Evolutionary conservation across 2,329 filamentous ascomycete species (phyloP), one percentile per base, ranked within the genome.

Genomic region (Coleophoma eucalyptorum): DNA sequence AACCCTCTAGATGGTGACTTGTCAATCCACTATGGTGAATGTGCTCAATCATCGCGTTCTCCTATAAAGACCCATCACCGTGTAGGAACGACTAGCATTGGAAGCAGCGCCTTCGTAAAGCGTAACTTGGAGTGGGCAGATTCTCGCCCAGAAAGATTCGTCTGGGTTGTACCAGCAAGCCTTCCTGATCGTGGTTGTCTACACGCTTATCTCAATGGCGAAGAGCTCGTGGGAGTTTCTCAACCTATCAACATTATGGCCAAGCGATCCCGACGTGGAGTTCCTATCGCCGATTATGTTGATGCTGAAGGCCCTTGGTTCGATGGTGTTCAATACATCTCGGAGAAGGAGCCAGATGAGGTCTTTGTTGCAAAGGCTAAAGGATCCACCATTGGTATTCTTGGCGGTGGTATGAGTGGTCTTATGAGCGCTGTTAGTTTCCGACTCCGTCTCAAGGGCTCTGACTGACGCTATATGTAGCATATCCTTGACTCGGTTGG

Each of bases 1-100:
- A 87, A 83, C 68, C 86, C 87, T 70, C 87, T 88, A 64, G 83
- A 86, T 55, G 82, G 87, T 67, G 82, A 84, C 32, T 76, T 44
- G 12, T 44, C 42, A 16, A 21, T 44, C 20, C 42, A 44, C 26
- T 44, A 26, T 76, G 69, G 77, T 5, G 40, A 43, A 21, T 87
- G 87, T 64, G 82, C 83, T 21, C 12, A 21, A 19, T 43, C 40
- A 13, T 43, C 19, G 6, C 12, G 12, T 16, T 18, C 40, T 43
- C 83, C 83, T 15, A 31, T 33, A 44, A 40, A 34, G 10, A 41
- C 49, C 26, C 51, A 54, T 34, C 52, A 60, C 37, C 46, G 42
- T 15, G 50, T 60, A 41, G 57, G 57, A 11, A 31, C 45, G n/a
- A 60, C 55, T 15, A 31, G 66, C 62, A 5, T 77, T 72, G 53